phyloP scores from a whole-genome alignment of 306 rosid species.

The Comarum palustre region DNA sequence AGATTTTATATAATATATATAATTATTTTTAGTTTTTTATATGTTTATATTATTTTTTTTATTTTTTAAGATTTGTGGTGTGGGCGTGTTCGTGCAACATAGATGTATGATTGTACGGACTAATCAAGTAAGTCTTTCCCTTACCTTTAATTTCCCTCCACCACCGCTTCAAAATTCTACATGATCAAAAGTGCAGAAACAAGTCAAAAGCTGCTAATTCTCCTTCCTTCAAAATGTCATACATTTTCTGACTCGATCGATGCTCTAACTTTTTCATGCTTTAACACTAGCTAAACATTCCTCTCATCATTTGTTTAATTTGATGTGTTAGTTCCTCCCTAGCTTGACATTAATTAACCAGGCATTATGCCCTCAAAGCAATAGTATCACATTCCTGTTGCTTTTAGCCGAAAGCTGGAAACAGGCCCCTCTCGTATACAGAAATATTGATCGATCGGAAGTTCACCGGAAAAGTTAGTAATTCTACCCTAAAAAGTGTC shows the following conservation, averaged over 20 bases:
- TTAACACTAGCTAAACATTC: neutral
- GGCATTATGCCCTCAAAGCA: neutral
- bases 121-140: neutral
- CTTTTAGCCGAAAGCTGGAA: conserved; percentile 22
- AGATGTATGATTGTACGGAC: conserved; percentile 10
- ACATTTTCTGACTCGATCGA: neutral
- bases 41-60: no score
- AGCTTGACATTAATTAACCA: neutral
- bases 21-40: no score
- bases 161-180: neutral
- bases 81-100: no score
- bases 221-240: neutral
- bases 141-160: conserved; percentile 13
- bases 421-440: neutral
- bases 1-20: no score
- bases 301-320: neutral
- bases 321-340: neutral
- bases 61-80: no score
- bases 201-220: neutral
- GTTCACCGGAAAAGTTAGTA: neutral
- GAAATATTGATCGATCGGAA: neutral
- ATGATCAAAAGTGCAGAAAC: neutral
- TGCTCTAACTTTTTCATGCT: neutral
- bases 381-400: neutral
- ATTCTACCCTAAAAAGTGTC: conserved; percentile 5